Evolutionary conservation across 1,284 basidiomycete genomes (phyloP).

Genomic region (Fomitopsis palustris): DNA sequence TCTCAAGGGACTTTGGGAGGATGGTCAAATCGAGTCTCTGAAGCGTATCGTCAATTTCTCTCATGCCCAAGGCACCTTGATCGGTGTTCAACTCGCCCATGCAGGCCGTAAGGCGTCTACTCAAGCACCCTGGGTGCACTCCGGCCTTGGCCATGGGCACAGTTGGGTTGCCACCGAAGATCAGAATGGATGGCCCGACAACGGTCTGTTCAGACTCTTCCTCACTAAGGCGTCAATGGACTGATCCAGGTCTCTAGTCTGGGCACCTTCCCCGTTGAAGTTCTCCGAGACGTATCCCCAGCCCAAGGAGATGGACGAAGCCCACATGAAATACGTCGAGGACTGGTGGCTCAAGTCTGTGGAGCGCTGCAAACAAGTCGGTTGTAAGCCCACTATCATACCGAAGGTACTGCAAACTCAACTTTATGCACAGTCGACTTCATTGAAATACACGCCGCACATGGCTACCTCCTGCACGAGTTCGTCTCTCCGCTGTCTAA

Average conservation of each 20-base stretch:
- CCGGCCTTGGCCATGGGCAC: conserved; percentile 21
- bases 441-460: conserved; percentile 75
- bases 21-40: conserved; percentile 67
- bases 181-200: conserved; percentile 70
- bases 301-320: conserved; percentile 50
- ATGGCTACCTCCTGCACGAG: conserved; percentile 62
- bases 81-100: conserved; percentile 82
- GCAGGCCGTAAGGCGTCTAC: conserved; percentile 74
- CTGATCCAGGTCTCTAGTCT: conserved; percentile 23
- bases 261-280: conserved; percentile 49
- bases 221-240: neutral
- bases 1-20: conserved; percentile 67
- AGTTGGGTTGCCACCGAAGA: conserved; percentile 37
- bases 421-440: conserved; percentile 57
- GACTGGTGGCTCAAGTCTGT: conserved; percentile 65
- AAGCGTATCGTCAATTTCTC: conserved; percentile 74
- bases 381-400: conserved; percentile 42
- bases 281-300: conserved; percentile 45
- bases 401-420: neutral
- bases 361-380: conserved; percentile 56
- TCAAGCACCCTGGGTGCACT: conserved; percentile 53
- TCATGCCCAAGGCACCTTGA: conserved; percentile 65
- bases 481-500: conserved; percentile 76
- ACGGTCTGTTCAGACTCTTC: conserved; percentile 28
- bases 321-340: conserved; percentile 59